phyloP scores from a whole-genome alignment of 352 stramenopile genomes.

The Blastocystis sp. region DNA sequence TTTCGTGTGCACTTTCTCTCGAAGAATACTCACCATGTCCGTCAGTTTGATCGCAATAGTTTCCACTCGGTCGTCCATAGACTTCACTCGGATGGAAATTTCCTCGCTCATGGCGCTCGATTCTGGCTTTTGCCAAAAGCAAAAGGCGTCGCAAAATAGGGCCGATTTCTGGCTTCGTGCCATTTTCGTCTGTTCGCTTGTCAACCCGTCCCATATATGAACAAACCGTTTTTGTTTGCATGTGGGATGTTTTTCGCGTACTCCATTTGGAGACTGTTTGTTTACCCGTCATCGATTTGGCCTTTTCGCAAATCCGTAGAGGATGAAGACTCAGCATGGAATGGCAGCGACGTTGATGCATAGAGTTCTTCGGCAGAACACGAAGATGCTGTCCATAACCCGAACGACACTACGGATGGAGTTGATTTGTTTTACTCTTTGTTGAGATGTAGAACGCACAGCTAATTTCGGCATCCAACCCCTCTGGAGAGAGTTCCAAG shows the following conservation, averaged over 20 bases:
- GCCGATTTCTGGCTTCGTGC: not conserved
- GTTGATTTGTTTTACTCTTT: not conserved
- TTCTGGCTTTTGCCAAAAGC: too few relatives aligned
- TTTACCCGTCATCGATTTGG: not conserved
- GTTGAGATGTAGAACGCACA: not conserved
- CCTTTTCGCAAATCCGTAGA: not conserved
- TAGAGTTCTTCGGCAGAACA: not conserved
- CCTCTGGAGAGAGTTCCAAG: not conserved
- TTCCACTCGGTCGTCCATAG: slow-evolving; percentile 47
- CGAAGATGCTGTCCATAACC: not conserved
- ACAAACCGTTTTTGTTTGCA: not conserved
- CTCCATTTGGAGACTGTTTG: slow-evolving; percentile 46
- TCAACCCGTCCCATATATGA: not conserved
- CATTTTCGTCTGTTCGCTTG: not conserved
- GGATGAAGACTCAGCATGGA: not conserved
- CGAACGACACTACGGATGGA: not conserved
- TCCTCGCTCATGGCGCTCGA: not conserved
- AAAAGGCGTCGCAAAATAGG: not conserved
- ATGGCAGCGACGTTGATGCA: not conserved
- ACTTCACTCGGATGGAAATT: slow-evolving; percentile 26
- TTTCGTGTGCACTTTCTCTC: not conserved
- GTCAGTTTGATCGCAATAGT: not conserved
- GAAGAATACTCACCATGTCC: not conserved
- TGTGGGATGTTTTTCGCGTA: slow-evolving; percentile 30
- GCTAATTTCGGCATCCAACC: not conserved